A percentile compares a stretch with the other conserved stretches of the same genome.
phyloP scores from a whole-genome alignment of 2,329 filamentous ascomycete genomes.

The Grosmannia serpens region DNA sequence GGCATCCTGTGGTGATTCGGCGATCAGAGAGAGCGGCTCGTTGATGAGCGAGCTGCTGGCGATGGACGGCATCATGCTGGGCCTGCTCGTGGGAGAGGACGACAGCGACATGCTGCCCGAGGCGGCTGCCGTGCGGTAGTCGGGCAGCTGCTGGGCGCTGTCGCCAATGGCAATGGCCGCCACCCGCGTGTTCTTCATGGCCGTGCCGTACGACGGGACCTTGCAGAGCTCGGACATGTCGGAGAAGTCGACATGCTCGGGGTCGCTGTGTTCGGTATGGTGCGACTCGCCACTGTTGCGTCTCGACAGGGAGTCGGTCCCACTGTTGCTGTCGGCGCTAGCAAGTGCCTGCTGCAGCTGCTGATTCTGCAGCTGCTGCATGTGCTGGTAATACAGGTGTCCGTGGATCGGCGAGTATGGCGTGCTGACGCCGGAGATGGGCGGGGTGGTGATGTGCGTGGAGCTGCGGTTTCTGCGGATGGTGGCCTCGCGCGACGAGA shows the following conservation, averaged over 20 bases:
- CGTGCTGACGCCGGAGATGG: constrained; percentile 28
- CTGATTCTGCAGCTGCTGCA: constrained; percentile 14
- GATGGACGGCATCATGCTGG: background rate
- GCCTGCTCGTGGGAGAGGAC: constrained; percentile 14
- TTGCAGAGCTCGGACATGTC: constrained; percentile 57
- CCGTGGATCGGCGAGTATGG: constrained; percentile 26
- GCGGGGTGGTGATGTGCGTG: constrained; percentile 17
- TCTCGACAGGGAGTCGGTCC: constrained; percentile 34
- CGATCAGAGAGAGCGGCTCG: constrained; percentile 19
- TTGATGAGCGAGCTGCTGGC: background rate
- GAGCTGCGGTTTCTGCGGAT: constrained; percentile 31
- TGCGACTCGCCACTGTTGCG: constrained; percentile 39
- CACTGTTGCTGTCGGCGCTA: background rate
- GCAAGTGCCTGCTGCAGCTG: background rate
- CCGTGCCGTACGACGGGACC: constrained; percentile 68
- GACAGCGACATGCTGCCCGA: constrained; percentile 34
- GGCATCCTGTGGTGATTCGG: constrained; percentile 15
- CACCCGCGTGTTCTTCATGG: constrained; percentile 50
- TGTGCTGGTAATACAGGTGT: background rate
- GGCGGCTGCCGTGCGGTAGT: constrained; percentile 49
- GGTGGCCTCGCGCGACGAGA: constrained; percentile 31
- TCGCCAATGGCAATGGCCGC: constrained; percentile 38
- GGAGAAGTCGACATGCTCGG: constrained; percentile 43
- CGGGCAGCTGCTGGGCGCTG: constrained; percentile 41
- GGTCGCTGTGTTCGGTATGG: constrained; percentile 40